Evolutionary conservation across 805 yeast species (phyloP).

Genomic region (Sugiyamaella chiloensis): DNA sequence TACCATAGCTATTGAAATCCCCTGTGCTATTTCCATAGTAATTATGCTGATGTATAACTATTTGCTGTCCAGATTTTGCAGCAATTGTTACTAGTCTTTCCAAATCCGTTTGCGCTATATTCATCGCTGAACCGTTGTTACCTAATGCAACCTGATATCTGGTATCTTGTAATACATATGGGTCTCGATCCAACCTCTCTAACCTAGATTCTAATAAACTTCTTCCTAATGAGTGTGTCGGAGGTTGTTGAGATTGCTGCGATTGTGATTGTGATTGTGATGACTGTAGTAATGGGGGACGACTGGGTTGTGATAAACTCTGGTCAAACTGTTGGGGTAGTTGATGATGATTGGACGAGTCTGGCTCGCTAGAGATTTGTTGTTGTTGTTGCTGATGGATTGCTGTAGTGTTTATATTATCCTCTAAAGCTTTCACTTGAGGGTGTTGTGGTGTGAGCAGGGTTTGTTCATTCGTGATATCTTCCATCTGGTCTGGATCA

Average conservation of each 20-base stretch:
- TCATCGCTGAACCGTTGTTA: constrained; percentile 22
- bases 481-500: not conserved
- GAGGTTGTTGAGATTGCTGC: not conserved
- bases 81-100: constrained; percentile 27
- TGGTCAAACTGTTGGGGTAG: not conserved
- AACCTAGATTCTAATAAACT: too few species aligned
- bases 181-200: not conserved
- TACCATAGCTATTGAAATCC: not conserved
- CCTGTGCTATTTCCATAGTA: constrained; percentile 43
- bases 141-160: not conserved
- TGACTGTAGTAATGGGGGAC: not conserved
- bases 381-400: not conserved
- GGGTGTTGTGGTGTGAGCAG: not conserved
- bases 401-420: not conserved
- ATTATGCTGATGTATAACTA: constrained; percentile 83
- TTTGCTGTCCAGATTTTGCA: constrained; percentile 26
- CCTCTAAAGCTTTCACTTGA: not conserved
- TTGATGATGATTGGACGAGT: not conserved
- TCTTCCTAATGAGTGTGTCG: too few species aligned
- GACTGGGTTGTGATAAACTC: not conserved
- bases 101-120: constrained; percentile 27
- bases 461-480: not conserved
- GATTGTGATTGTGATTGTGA: not conserved
- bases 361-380: not conserved
- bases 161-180: not conserved